Evolutionary conservation across 208 protist species (phyloP), one percentile per base, ranked within the genome.

Genomic region (Leishmania braziliensis): DNA sequence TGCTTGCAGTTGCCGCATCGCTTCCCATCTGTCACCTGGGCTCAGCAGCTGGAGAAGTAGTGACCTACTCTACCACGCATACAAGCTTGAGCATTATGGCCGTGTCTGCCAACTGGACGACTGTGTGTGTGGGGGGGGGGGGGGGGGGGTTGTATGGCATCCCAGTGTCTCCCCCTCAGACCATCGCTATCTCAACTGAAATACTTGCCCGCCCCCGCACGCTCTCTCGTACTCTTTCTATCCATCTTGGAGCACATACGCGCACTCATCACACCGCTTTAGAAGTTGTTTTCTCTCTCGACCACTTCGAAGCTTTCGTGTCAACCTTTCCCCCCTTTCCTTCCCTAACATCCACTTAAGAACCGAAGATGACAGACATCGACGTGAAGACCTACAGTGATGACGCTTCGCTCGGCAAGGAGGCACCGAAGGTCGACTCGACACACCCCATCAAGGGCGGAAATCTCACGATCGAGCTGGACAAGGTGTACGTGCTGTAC

Each of bases 331-430:
- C 23, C 70, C n/a, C 48, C 71, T 5, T 33, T 3, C 62, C 16
- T 10, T 60, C 26, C 4, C 23, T 8, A 29, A 36, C n/a, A 8
- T 54, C 36, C 43, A 29, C 12, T 36, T 26, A 51, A n/a, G 3
- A 9, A 51, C 79, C 36, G 9, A 96, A 53, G 20, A 73, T 97
- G 93, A 88, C 93, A 23, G 93, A 94, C 82, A 95, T 97, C 79
- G 94, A 97, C 84, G 84, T 95, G 75, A 97, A 90, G 77, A 96
- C 93, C 43, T 97, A 97, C 94, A 85, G 86, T 84, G 94, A 97
- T 83, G 94, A 97, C 73, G 90, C 88, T 75, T 84, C 77, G 68
- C 81, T 97, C 84, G 89, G 89, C 78, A 90, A 96, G 84, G 71
- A 75, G 66, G 92, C 91, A 58, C 94, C 94, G 33, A 63, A 83